A percentile compares a stretch with the other conserved stretches of the same genome.
Conservation (phyloP, 345 rosid genomes). For the Turnera subulata region DNA sequence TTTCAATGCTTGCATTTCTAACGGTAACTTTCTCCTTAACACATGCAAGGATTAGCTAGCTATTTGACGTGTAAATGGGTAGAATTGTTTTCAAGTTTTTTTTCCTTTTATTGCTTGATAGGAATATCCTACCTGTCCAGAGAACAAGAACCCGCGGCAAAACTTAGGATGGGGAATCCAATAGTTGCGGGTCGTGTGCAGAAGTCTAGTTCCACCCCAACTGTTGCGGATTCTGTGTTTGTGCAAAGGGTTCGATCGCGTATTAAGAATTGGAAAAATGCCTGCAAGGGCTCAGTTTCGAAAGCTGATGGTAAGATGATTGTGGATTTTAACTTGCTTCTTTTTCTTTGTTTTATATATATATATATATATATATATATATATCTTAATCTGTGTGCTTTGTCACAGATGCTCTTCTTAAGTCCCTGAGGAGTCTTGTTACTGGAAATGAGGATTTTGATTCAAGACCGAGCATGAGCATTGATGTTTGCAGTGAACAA, state of each 20-base stretch:
- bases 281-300: slow-evolving; percentile 33
- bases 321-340: background rate
- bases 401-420: slow-evolving; percentile 50
- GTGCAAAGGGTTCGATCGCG: slow-evolving; percentile 62
- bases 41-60: background rate
- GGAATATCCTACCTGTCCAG: slow-evolving; percentile 86
- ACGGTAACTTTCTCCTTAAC: slow-evolving; percentile 41
- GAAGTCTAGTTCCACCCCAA: slow-evolving; percentile 37
- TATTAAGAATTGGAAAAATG: slow-evolving; percentile 61
- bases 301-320: slow-evolving; percentile 44
- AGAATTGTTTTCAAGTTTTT: background rate
- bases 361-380: background rate
- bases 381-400: slow-evolving; percentile 5
- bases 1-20: slow-evolving; percentile 77
- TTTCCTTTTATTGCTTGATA: slow-evolving; percentile 17
- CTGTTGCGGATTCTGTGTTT: slow-evolving; percentile 74
- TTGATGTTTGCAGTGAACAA: slow-evolving; percentile 83
- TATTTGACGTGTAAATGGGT: background rate
- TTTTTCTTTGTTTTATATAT: slow-evolving; percentile 8
- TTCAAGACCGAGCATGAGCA: slow-evolving; percentile 68
- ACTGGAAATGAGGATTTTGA: slow-evolving; percentile 49
- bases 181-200: slow-evolving; percentile 22
- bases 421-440: slow-evolving; percentile 54
- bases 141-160: slow-evolving; percentile 71
- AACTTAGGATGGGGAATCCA: slow-evolving; percentile 52